A percentile compares a stretch with the other conserved stretches of the same genome.
Conservation (phyloP, 352 stramenopile species). For the Pythium sukuiense region DNA sequence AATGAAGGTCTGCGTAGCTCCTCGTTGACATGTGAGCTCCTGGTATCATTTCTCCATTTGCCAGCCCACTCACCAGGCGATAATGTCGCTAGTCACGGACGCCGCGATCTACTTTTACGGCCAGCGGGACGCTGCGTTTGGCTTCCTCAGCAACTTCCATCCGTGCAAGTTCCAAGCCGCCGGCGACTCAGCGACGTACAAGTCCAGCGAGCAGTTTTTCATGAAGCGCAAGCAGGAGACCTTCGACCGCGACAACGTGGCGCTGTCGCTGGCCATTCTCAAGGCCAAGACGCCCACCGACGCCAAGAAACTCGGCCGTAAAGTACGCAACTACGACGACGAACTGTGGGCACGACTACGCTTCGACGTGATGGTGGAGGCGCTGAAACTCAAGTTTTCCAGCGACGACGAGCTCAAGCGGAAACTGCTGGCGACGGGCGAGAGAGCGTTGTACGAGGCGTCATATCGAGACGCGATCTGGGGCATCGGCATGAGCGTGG, state of each 20-base stretch:
- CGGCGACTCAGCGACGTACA: conserved; percentile 32
- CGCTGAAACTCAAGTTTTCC: conserved; percentile 66
- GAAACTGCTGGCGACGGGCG: conserved; percentile 42
- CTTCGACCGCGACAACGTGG: conserved; percentile 48
- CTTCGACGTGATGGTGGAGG: conserved; percentile 52
- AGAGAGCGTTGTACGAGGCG: conserved; percentile 58
- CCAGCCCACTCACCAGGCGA: neutral
- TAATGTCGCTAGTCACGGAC: conserved; percentile 24
- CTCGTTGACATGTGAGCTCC: neutral
- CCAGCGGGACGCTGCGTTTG: conserved; percentile 35
- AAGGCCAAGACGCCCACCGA: conserved; percentile 43
- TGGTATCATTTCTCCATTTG: conserved; percentile 8
- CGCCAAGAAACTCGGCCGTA: conserved; percentile 51
- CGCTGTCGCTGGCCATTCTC: conserved; percentile 45
- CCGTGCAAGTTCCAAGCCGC: conserved; percentile 49
- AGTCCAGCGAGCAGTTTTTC: conserved; percentile 73
- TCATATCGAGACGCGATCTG: conserved; percentile 51
- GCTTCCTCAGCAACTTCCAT: conserved; percentile 67
- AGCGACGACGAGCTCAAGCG: conserved; percentile 31
- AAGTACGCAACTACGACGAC: conserved; percentile 60
- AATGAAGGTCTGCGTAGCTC: conserved; percentile 11
- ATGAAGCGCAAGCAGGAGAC: conserved; percentile 75
- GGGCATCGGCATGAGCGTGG: conserved; percentile 58
- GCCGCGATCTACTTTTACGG: conserved; percentile 60
- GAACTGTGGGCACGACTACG: conserved; percentile 39